A percentile compares a stretch with the other conserved stretches of the same genome.
Conservation (phyloP, 306 rosid species). For the Malus sylvestris region DNA sequence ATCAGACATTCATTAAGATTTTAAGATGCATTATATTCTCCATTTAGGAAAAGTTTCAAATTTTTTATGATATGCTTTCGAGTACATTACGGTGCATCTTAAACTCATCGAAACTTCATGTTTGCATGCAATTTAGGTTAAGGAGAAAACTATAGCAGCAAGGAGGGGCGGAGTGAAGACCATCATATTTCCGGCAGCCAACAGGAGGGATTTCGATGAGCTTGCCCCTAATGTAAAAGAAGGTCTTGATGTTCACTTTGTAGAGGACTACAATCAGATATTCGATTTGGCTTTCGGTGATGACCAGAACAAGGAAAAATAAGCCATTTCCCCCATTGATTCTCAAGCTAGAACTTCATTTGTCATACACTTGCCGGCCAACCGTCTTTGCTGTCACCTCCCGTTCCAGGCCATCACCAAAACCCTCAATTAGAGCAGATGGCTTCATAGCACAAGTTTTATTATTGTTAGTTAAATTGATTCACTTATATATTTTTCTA, state of each 20-base stretch:
- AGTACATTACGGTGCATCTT: slow-evolving; percentile 7
- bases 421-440: slow-evolving; percentile 6
- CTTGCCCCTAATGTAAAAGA: slow-evolving; percentile 82
- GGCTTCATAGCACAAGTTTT: not conserved
- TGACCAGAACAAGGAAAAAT: slow-evolving; percentile 25
- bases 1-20: not conserved
- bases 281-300: slow-evolving; percentile 60
- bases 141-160: slow-evolving; percentile 98
- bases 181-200: slow-evolving; percentile 84
- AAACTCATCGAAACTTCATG: slow-evolving; percentile 11
- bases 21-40: not conserved
- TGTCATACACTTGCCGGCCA: not conserved
- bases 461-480: not conserved
- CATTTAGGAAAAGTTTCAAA: not conserved
- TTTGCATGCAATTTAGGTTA: slow-evolving; percentile 55
- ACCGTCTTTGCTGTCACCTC: not conserved
- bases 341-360: slow-evolving; percentile 14
- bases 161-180: slow-evolving; percentile 82
- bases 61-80: not conserved
- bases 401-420: slow-evolving; percentile 28
- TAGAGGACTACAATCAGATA: slow-evolving; percentile 72
- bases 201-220: slow-evolving; percentile 88
- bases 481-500: not conserved
- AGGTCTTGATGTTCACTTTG: slow-evolving; percentile 93
- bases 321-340: slow-evolving; percentile 10